phyloP scores from a whole-genome alignment of 495 filamentous ascomycete genomes.

The Alectoria sarmentosa region DNA sequence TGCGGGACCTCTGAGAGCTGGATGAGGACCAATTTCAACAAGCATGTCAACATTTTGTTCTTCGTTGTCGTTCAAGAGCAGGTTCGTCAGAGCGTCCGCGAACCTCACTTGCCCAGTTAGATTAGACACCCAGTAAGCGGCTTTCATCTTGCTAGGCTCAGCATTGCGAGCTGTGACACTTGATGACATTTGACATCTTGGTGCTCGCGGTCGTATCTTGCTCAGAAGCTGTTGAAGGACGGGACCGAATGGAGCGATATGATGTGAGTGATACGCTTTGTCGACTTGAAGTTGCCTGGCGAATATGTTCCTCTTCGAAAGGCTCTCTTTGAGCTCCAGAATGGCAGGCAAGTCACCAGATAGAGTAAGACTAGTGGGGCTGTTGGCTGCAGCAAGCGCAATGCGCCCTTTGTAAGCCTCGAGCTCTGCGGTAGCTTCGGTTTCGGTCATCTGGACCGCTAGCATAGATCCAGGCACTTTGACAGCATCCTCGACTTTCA shows the following conservation, averaged over 20 bases:
- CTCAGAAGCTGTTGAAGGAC: slow-evolving; percentile 32
- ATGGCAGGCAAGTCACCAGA: slow-evolving; percentile 31
- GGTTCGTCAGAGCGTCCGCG: slow-evolving; percentile 25
- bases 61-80: slow-evolving; percentile 12
- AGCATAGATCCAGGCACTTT: slow-evolving; percentile 32
- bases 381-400: slow-evolving; percentile 34
- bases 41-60: slow-evolving; percentile 29
- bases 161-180: slow-evolving; percentile 31
- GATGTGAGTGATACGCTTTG: slow-evolving; percentile 40
- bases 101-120: slow-evolving; percentile 39
- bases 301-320: slow-evolving; percentile 33
- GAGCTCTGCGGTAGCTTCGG: slow-evolving; percentile 23
- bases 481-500: slow-evolving; percentile 13
- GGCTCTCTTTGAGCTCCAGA: slow-evolving; percentile 27
- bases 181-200: slow-evolving; percentile 34
- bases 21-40: slow-evolving; percentile 48
- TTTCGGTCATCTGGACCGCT: slow-evolving; percentile 27
- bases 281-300: slow-evolving; percentile 36
- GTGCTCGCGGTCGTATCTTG: slow-evolving; percentile 25
- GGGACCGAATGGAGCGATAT: slow-evolving; percentile 34
- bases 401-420: slow-evolving; percentile 18
- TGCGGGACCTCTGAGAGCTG: slow-evolving; percentile 39
- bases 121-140: slow-evolving; percentile 39
- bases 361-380: slow-evolving; percentile 33
- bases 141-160: slow-evolving; percentile 20